Evolutionary conservation across 352 stramenopile species (phyloP).

Genomic region (Halophytophthora polymorphica): DNA sequence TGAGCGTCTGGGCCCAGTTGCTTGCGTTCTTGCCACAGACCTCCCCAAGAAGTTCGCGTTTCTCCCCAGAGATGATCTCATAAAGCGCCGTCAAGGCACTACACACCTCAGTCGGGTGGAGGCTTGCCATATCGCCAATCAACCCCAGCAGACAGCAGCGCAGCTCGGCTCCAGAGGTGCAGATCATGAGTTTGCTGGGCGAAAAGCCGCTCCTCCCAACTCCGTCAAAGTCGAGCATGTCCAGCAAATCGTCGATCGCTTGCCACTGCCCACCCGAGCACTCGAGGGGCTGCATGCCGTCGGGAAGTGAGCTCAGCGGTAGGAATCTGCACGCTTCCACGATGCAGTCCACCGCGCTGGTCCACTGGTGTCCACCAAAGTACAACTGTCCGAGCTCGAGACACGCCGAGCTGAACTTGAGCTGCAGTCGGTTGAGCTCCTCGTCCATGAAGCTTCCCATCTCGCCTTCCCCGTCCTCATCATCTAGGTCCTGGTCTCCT

Average conservation of each 20-base stretch:
- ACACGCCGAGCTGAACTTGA: constrained; percentile 76
- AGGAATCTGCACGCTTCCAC: constrained; percentile 51
- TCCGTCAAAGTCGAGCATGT: constrained; percentile 67
- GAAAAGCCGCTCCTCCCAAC: constrained; percentile 32
- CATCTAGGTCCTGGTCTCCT: constrained; percentile 16
- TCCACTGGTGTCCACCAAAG: constrained; percentile 34
- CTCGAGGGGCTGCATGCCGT: constrained; percentile 22
- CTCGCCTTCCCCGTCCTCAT: constrained; percentile 33
- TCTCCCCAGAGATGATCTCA: constrained; percentile 45
- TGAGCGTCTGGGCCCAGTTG: constrained; percentile 13
- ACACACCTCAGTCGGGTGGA: constrained; percentile 23
- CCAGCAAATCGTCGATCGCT: constrained; percentile 43
- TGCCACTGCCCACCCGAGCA: constrained; percentile 11
- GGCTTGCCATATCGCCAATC: constrained; percentile 70
- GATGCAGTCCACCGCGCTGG: constrained; percentile 34
- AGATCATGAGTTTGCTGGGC: constrained; percentile 34
- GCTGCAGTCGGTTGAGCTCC: constrained; percentile 61
- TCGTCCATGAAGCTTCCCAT: constrained; percentile 78
- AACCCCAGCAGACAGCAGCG: constrained; percentile 60
- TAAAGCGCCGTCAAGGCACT: constrained; percentile 33
- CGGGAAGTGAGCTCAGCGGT: constrained; percentile 30
- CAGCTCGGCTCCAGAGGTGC: constrained; percentile 43
- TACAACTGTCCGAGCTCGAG: constrained; percentile 54
- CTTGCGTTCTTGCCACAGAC: constrained; percentile 6
- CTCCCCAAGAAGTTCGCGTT: constrained; percentile 19